Evolutionary conservation across 768 basidiomycete genomes (phyloP).

Genomic region (Exsudoporus frostii): DNA sequence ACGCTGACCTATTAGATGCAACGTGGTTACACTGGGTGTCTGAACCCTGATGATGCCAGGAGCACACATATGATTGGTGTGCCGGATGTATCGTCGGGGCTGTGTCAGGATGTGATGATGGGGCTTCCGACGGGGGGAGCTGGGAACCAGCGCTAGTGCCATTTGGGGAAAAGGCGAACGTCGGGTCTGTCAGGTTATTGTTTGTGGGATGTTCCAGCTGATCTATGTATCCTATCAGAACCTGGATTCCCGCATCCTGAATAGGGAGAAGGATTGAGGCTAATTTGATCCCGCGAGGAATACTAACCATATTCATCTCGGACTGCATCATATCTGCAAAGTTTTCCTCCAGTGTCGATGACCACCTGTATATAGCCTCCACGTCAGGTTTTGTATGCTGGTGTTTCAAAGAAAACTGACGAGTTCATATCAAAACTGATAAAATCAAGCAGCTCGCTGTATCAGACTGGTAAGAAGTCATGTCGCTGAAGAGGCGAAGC

Average conservation of each 20-base stretch:
- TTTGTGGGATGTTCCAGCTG: neutral
- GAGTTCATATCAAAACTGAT: neutral
- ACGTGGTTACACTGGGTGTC: neutral
- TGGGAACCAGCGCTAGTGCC: neutral
- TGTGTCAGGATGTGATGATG: neutral
- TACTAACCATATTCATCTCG: neutral
- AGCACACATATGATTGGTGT: conserved; percentile 5
- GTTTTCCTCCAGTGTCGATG: neutral
- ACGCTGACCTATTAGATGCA: neutral
- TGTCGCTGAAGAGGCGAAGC: neutral
- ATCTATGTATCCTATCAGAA: neutral
- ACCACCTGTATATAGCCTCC: neutral
- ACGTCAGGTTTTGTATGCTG: neutral
- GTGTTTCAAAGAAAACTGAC: neutral
- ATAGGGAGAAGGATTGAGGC: neutral
- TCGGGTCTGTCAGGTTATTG: neutral
- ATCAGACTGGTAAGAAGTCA: neutral
- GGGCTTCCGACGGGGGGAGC: neutral
- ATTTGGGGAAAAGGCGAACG: neutral
- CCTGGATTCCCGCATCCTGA: neutral
- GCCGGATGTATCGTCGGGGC: neutral
- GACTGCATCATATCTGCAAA: neutral
- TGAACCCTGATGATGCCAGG: conserved; percentile 9
- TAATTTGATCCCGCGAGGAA: neutral
- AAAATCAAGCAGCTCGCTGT: neutral